phyloP scores from a whole-genome alignment of 2,329 filamentous ascomycete genomes.

The Coniochaeta sp. region DNA sequence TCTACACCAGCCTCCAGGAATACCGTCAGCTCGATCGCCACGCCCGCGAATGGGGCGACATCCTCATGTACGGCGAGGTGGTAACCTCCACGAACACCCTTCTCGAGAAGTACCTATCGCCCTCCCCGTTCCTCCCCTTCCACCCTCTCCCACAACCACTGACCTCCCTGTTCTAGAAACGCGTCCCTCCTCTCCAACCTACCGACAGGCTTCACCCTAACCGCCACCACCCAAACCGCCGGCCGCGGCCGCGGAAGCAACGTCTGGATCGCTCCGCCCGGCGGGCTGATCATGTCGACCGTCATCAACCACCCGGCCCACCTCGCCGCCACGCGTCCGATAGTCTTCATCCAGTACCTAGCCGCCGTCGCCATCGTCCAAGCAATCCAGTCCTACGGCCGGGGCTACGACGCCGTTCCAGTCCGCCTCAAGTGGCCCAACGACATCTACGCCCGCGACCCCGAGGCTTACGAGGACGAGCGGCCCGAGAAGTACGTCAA shows the following conservation, averaged over 20 bases:
- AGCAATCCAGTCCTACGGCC: slow-evolving; percentile 73
- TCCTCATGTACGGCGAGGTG: slow-evolving; percentile 82
- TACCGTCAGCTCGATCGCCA: slow-evolving; percentile 55
- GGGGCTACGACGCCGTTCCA: slow-evolving; percentile 66
- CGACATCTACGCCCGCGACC: slow-evolving; percentile 76
- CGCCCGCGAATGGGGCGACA: slow-evolving; percentile 64
- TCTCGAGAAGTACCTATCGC: slow-evolving; percentile 72
- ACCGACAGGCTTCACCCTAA: slow-evolving; percentile 79
- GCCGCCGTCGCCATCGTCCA: slow-evolving; percentile 80
- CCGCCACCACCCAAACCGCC: slow-evolving; percentile 81
- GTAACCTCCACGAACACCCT: slow-evolving; percentile 92
- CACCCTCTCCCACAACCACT: background rate
- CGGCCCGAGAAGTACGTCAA: slow-evolving; percentile 66
- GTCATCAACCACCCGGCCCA: slow-evolving; percentile 77
- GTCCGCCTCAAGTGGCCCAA: slow-evolving; percentile 97
- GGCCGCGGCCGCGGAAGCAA: slow-evolving; percentile 85
- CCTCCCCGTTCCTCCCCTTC: background rate
- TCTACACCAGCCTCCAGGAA: slow-evolving; percentile 61
- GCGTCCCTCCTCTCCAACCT: slow-evolving; percentile 66
- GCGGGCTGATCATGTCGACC: slow-evolving; percentile 80
- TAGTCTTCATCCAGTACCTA: slow-evolving; percentile 92
- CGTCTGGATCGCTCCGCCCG: slow-evolving; percentile 88
- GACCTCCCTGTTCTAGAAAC: slow-evolving; percentile 59
- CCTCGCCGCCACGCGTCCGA: slow-evolving; percentile 64
- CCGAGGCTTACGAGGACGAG: slow-evolving; percentile 25